phyloP scores from a whole-genome alignment of 495 filamentous ascomycete genomes.

The Penicillium fimorum region DNA sequence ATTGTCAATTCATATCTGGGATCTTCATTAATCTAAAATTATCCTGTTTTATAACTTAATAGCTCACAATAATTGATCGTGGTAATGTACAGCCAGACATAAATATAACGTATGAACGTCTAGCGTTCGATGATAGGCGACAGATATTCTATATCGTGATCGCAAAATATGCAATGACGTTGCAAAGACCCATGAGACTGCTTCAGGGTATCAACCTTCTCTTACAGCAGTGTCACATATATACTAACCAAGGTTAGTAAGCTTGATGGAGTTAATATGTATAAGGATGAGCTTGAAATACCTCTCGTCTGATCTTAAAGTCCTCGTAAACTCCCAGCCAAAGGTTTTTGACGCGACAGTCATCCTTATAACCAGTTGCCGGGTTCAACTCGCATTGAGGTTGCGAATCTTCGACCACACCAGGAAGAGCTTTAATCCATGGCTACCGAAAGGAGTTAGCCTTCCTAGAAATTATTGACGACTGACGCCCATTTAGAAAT shows the following conservation, averaged over 20 bases:
- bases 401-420: not conserved
- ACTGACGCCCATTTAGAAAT: not conserved
- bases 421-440: not conserved
- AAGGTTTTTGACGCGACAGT: not conserved
- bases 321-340: not conserved
- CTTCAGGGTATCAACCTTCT: not conserved
- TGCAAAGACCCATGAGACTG: not conserved
- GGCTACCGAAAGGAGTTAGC: not conserved
- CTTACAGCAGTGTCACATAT: not conserved
- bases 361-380: not conserved
- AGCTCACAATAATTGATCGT: not conserved
- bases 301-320: not conserved
- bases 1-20: not conserved
- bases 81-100: not conserved
- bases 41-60: not conserved
- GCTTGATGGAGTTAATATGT: not conserved
- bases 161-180: not conserved
- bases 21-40: not conserved
- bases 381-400: not conserved
- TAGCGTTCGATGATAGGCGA: not conserved
- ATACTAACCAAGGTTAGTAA: not conserved
- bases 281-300: not conserved
- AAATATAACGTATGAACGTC: not conserved
- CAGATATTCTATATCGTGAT: not conserved
- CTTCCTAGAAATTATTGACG: not conserved